Percentiles rank a stretch among this genome's conserved stretches.
phyloP scores from a whole-genome alignment of 441 rosid genomes.

The Metrosideros polymorpha region DNA sequence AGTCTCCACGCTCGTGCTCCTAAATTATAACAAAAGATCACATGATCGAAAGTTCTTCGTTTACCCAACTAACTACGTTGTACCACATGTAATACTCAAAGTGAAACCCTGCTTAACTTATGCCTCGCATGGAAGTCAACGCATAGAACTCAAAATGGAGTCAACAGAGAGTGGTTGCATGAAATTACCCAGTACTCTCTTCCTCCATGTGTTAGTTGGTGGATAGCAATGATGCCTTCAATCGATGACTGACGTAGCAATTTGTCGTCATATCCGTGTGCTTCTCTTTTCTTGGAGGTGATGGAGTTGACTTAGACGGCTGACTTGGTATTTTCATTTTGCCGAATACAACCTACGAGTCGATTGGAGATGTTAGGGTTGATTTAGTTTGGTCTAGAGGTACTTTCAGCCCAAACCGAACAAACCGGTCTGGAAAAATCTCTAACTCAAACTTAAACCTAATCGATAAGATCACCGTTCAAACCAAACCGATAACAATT shows the following conservation, averaged over 20 bases:
- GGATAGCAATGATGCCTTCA: neutral
- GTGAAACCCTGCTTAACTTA: neutral
- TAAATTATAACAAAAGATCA: neutral
- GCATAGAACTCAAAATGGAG: neutral
- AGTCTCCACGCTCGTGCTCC: accelerated
- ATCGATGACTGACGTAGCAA: neutral
- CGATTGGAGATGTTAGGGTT: neutral
- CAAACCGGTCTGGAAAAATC: neutral
- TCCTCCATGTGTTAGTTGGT: neutral
- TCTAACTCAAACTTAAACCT: neutral
- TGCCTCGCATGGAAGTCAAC: neutral
- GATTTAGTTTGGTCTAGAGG: neutral
- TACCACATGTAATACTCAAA: neutral
- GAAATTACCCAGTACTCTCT: neutral
- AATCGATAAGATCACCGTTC: neutral
- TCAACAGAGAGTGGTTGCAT: neutral
- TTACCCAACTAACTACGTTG: neutral
- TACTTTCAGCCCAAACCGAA: neutral
- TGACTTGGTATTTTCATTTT: neutral
- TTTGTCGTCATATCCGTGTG: neutral
- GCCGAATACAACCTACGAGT: neutral
- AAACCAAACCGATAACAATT: neutral
- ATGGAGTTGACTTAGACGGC: neutral
- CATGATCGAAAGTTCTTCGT: neutral
- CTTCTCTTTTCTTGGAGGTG: neutral